Conservation (phyloP, 139 green algal species). For the Helicosporidium sp. region DNA sequence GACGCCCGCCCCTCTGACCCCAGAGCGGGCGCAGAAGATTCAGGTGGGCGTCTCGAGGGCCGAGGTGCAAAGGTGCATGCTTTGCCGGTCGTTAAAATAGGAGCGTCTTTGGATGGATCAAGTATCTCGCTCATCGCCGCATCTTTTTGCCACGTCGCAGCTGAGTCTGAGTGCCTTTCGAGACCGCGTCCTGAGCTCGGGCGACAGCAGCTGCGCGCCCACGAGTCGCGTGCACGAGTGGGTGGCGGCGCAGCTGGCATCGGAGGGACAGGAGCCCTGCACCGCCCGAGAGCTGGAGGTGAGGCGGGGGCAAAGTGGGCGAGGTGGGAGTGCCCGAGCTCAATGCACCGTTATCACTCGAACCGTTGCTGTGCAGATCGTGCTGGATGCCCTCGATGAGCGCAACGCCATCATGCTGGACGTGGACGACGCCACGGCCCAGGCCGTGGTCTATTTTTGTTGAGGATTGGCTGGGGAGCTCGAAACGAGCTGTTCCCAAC, state of each 20-base stretch:
- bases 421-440: not conserved
- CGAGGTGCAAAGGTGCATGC: no score
- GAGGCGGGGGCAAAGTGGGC: not conserved
- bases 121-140: no score
- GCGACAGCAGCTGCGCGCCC: slow-evolving; percentile 1
- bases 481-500: no score
- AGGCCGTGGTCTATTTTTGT: slow-evolving; percentile 6
- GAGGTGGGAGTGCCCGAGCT: not conserved
- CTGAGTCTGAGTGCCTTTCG: slow-evolving; percentile 2
- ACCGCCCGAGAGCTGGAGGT: slow-evolving; percentile 1
- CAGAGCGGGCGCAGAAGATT: slow-evolving; percentile 8
- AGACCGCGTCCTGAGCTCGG: slow-evolving; percentile 1
- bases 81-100: no score
- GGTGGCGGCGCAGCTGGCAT: slow-evolving; percentile 3
- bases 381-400: slow-evolving; percentile 8
- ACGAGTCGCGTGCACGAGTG: slow-evolving; percentile 1
- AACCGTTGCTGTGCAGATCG: no score
- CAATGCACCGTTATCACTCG: not conserved
- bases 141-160: no score
- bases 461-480: no score
- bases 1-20: not conserved
- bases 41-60: no score
- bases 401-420: slow-evolving; percentile 8
- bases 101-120: no score
- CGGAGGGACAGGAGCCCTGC: not conserved